A percentile compares a stretch with the other conserved stretches of the same genome.
phyloP scores from a whole-genome alignment of 192 early-diverging fungal genomes.

The Backusella circina region DNA sequence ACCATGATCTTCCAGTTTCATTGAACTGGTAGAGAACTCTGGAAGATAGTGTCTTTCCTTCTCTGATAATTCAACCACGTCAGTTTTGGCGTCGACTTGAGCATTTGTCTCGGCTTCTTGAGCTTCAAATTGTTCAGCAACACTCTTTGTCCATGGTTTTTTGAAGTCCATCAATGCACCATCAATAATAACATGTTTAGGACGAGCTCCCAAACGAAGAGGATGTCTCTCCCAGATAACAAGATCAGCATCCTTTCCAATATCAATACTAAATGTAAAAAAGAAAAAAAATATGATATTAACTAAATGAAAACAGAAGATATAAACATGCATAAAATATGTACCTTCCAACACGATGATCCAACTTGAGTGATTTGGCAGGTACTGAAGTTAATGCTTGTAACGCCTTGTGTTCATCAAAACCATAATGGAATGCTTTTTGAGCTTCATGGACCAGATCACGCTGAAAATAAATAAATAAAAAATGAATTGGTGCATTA shows the following conservation, averaged over 20 bases:
- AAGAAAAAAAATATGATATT: background rate
- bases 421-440: slow-evolving; percentile 59
- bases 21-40: slow-evolving; percentile 28
- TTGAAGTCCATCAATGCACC: slow-evolving; percentile 45
- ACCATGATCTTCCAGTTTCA: slow-evolving; percentile 32
- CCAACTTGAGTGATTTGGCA: slow-evolving; percentile 49
- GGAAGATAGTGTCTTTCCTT: slow-evolving; percentile 27
- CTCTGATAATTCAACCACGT: slow-evolving; percentile 26
- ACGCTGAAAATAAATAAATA: slow-evolving; percentile 21
- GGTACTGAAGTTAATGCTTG: slow-evolving; percentile 51
- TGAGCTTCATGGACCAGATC: slow-evolving; percentile 59
- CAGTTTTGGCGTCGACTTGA: background rate
- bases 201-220: slow-evolving; percentile 57
- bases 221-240: slow-evolving; percentile 67
- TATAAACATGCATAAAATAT: background rate
- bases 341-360: slow-evolving; percentile 47
- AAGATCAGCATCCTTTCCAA: slow-evolving; percentile 63
- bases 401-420: slow-evolving; percentile 46
- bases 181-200: slow-evolving; percentile 55
- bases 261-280: slow-evolving; percentile 14
- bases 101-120: slow-evolving; percentile 9
- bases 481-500: background rate
- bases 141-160: slow-evolving; percentile 19
- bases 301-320: background rate
- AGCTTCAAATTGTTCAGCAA: background rate